Base-by-base conservation (phyloP, 495 filamentous ascomycete species). In the Letharia lupina region DNA sequence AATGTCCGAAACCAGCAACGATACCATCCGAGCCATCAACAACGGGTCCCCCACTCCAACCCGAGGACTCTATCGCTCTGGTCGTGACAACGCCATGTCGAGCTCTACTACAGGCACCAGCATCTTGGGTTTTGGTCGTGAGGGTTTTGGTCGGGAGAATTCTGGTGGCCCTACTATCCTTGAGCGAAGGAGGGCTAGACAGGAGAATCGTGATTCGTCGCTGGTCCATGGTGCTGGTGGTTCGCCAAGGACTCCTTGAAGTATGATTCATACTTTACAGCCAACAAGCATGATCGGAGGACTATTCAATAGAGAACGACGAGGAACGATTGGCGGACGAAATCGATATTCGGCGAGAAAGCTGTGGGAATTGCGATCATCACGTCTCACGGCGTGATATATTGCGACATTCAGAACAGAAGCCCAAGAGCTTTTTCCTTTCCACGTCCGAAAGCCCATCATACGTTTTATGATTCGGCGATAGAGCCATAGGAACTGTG, bases 51-150 rank as follows among this genome's bases (percentile, higher is more conserved):
- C 52, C 5, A 56, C 58, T 42, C 58, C 58, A 42, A 41, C 35
- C 31, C 39, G 18, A 23, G 58, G 58, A 40, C 58, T 61, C 37
- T 61, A 61, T 61, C 58, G 37, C 18, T 61, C 58, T 12, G 58
- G 58, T 44, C 37, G 37, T 23, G 58, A 61, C 23, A 61, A 61
- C 18, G 18, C 39, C 7, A 41, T 61, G 37, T 61, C 58, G 28
- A 61, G 20, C 28, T 41, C 39, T 7, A 61, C 58, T 5, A 61
- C 58, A 1, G 58, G 37, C 28, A 61, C 58, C 3, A 61, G 37
- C 58, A 44, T 61, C 37, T 61, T 61, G 58, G 58, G 58, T 37
- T 41, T 56, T 35, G 52, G 52, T 56, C 52, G 52, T 56, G 52
- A 56, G 31, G 52, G 52, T 56, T 56, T 56, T 13, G 52, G 52